A percentile compares a stretch with the other conserved stretches of the same genome.
Evolutionary conservation across 495 filamentous ascomycete species (phyloP).

Genomic region (Penicillium crystallinum): DNA sequence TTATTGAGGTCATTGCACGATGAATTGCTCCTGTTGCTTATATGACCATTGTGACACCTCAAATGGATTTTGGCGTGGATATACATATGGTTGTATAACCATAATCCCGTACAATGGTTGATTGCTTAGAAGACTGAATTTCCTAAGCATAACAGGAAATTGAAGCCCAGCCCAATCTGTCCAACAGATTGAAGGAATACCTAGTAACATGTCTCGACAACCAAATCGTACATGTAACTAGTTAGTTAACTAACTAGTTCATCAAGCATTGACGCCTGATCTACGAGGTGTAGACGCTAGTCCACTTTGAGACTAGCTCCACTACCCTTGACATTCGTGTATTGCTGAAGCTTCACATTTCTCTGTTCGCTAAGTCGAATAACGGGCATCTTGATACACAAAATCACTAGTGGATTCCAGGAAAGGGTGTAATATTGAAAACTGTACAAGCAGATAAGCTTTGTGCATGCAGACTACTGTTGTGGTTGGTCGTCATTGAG

Average conservation of each 20-base stretch:
- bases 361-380: not conserved
- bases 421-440: not conserved
- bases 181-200: too few relatives aligned
- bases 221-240: not conserved
- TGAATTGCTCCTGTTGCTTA: too few relatives aligned
- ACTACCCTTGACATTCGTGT: not conserved
- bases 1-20: not conserved
- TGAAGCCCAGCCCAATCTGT: too few relatives aligned
- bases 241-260: not conserved
- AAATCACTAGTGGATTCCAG: not conserved
- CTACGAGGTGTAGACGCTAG: not conserved
- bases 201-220: too few relatives aligned
- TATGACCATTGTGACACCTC: too few relatives aligned
- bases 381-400: not conserved
- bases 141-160: too few relatives aligned
- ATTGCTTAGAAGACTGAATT: too few relatives aligned
- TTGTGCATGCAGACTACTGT: not conserved
- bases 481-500: not conserved
- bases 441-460: too few relatives aligned
- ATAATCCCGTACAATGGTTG: too few relatives aligned
- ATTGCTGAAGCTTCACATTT: conserved; percentile 6
- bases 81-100: too few relatives aligned
- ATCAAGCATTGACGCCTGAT: not conserved
- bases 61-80: too few relatives aligned
- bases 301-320: not conserved